Evolutionary conservation across 257 asterid genomes (phyloP), one percentile per base, ranked within the genome.

Genomic region (Salvia rosmarinus): DNA sequence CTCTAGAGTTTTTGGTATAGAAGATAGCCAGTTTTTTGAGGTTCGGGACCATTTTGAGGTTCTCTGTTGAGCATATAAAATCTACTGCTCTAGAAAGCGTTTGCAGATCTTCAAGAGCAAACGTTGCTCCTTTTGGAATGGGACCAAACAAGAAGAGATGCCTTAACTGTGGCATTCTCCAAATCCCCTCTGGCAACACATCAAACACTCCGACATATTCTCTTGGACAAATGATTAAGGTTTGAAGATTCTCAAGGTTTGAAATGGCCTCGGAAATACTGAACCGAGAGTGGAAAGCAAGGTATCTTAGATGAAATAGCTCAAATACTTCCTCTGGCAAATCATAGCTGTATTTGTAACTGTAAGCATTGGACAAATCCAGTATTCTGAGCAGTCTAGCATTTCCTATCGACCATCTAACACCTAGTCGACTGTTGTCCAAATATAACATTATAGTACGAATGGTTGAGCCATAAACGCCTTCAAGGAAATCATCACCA

Each of bases 181-280:
- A 70, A 56, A 70, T 69, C 0, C 32, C 56, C 4, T 0, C 9
- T 2, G 67, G 57, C 30, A 68, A 39, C 25, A 8, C 4, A 1
- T 4, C 61, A 35, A 8, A 7, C 0, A 1, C 2, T 1, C 9
- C 2, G 0, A 0, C 11, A 17, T 1, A 32, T 32, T 50, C 28
- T 14, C 13, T 34, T 32, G 58, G 34, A 57, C 9, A 11, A 34
- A 72, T 49, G 63, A 60, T 19, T 47, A 71, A 71, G 3, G 76
- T 60, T 61, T 60, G 76, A 46, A 72, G 76, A 61, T 47, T 59
- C 68, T 35, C 9, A 68, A 52, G 64, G 37, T 19, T 34, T 6
- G 51, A 65, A 16, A n/a, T 37, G 62, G 64, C 17, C 13, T 8
- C 23, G 1, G 64, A 23, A 42, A 64, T 40, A 23, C 40, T 13